Percentiles rank a stretch among this genome's conserved stretches.
These are phyloP conservation scores for Aspergillus floridensis DNA, from an alignment of 2,329 filamentous ascomycete genomes.

Conservation along the genomic window DNA sequence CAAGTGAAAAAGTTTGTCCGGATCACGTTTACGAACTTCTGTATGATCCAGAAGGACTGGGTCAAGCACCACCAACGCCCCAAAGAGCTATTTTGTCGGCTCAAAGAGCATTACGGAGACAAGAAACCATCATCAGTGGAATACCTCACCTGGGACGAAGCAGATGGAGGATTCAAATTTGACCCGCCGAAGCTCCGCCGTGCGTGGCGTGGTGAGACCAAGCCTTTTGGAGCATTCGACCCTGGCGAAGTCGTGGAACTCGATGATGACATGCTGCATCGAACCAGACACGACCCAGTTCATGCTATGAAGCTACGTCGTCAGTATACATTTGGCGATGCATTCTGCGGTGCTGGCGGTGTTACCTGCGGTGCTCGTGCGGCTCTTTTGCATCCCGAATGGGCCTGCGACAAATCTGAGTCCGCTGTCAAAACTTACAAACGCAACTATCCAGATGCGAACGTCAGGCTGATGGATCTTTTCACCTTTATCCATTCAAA, in stretches of 20 bases:
- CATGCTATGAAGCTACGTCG: conserved; percentile 23
- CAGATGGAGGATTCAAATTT: conserved; percentile 22
- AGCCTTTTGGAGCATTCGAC: conserved; percentile 27
- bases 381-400: conserved; percentile 59
- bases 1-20: conserved; percentile 43
- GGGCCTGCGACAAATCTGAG: conserved; percentile 62
- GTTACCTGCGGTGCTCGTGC: conserved; percentile 21
- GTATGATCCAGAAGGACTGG: conserved; percentile 22
- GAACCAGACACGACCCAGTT: conserved; percentile 9
- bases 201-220: conserved; percentile 34
- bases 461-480: conserved; percentile 43
- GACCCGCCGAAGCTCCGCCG: conserved; percentile 23
- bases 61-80: conserved; percentile 26
- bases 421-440: conserved; percentile 59
- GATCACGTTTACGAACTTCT: conserved; percentile 57
- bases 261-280: conserved; percentile 21
- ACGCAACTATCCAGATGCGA: conserved; percentile 53
- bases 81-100: conserved; percentile 32
- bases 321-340: conserved; percentile 67
- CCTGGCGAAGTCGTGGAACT: conserved; percentile 9
- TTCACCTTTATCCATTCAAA: conserved; percentile 41
- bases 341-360: conserved; percentile 72
- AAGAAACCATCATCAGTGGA: conserved; percentile 27
- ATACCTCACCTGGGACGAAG: conserved; percentile 31
- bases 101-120: conserved; percentile 27